Percentiles rank a stretch among this genome's conserved stretches.
Evolutionary conservation across 495 filamentous ascomycete genomes (phyloP).

Genomic region (Barbatosphaeria neglecta): DNA sequence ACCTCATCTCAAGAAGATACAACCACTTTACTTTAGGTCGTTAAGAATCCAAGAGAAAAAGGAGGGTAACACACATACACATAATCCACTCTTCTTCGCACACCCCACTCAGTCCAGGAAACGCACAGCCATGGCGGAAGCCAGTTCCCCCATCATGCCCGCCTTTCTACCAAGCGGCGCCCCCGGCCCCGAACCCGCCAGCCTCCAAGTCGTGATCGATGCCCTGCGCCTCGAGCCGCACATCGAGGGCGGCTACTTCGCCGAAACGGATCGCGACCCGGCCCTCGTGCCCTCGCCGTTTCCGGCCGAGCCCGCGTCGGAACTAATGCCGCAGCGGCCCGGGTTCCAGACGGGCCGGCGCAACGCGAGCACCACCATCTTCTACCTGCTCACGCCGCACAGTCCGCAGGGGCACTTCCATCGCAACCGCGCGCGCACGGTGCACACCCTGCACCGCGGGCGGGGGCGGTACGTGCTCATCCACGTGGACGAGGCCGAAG

Average conservation of each 20-base stretch:
- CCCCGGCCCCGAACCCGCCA: conserved; percentile 18
- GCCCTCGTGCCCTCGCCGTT: conserved; percentile 41
- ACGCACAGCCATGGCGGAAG: no score
- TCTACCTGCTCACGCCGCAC: conserved; percentile 48
- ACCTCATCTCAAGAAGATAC: no score
- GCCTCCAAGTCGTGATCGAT: conserved; percentile 27
- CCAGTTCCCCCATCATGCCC: conserved; percentile 9
- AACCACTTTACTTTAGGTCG: no score
- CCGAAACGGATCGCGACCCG: conserved; percentile 47
- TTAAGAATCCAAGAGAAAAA: no score
- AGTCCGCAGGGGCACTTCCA: conserved; percentile 48
- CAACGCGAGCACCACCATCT: conserved; percentile 41
- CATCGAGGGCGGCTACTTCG: conserved; percentile 55
- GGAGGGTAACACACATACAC: no score
- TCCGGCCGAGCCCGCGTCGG: conserved; percentile 8
- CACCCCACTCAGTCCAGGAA: no score
- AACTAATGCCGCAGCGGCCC: conserved; percentile 13
- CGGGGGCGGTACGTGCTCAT: conserved; percentile 51
- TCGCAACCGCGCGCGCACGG: conserved; percentile 43
- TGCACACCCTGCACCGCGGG: conserved; percentile 51
- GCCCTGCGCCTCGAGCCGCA: conserved; percentile 37
- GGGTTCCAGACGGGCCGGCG: conserved; percentile 26
- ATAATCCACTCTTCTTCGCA: no score
- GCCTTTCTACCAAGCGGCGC: conserved; percentile 12
- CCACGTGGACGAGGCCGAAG: conserved; percentile 23